Evolutionary conservation across 2,329 filamentous ascomycete genomes (phyloP), one percentile per base, ranked within the genome.

Genomic region (Trichoderma oligosporum): DNA sequence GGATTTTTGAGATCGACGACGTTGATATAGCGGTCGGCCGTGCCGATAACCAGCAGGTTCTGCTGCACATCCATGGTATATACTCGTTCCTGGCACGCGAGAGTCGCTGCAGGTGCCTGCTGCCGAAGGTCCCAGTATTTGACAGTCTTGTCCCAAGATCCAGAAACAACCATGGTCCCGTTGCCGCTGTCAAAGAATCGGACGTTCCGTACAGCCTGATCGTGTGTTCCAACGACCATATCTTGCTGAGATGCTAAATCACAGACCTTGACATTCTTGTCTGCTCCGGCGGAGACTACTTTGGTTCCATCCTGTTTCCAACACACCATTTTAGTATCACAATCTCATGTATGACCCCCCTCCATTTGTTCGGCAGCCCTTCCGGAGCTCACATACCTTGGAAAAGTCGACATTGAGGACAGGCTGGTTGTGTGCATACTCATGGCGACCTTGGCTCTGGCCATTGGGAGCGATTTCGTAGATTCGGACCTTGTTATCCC

Each of bases 401-500:
- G 90, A 91, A 83, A 93, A 97, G 68, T 91, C 88, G 62, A 87
- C 87, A 69, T 84, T 88, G 60, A 99, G 76, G 3, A 96, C 92
- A 3, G 92, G 91, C 42, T 82, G 89, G 63, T 91, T 87, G 74
- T 95, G 90, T 64, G 95, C 88, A 69, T 94, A 95, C 59, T 87
- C 78, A 61, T 91, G 91, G 68, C 92, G 93, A 48, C 91, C 91
- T 70, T 91, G 84, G 68, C 88, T 93, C 69, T 88, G 83, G 41
- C 91, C 91, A 63, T 84, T 84, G 57, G 75, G 76, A 63, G 87
- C 84, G 70, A 97, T 91, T 73, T 97, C 91, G 76, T 97, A 99
- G 70, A 99, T 93, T 68, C 92, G 88, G 62, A 97, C 91, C 73
- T 96, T 96, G 78, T 95, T 96, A 75, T 99, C 94, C 94, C 94